Evolutionary conservation across 1,284 basidiomycete species (phyloP).

Genomic region (Heterobasidion annosum): DNA sequence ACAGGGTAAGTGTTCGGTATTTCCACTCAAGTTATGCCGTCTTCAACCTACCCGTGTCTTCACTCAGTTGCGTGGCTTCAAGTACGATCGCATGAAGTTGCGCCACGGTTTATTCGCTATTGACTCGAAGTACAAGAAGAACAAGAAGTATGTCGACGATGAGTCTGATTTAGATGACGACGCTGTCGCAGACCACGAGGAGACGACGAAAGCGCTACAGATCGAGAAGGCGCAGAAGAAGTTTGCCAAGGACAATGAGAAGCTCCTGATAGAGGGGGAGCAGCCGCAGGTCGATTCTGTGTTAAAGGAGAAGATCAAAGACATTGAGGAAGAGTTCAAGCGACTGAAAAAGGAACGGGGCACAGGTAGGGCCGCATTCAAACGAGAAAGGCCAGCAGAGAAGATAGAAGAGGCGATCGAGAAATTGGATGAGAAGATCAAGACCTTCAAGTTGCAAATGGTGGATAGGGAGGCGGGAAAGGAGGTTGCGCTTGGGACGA

Average conservation of each 20-base stretch:
- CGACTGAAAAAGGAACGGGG: conserved; percentile 78
- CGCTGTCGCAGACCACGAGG: conserved; percentile 80
- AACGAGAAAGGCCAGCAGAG: conserved; percentile 56
- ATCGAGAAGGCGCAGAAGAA: conserved; percentile 85
- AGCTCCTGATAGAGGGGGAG: conserved; percentile 66
- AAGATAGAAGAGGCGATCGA: conserved; percentile 71
- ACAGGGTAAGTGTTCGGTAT: conserved; percentile 56
- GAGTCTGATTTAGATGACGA: conserved; percentile 95
- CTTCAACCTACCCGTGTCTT: conserved; percentile 4
- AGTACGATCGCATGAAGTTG: conserved; percentile 92
- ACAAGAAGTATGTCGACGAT: conserved; percentile 67
- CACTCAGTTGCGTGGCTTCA: conserved; percentile 61
- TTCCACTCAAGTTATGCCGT: background rate
- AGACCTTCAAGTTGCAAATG: conserved; percentile 78
- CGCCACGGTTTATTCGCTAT: conserved; percentile 72
- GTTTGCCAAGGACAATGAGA: conserved; percentile 84
- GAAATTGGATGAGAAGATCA: conserved; percentile 77
- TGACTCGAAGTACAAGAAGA: conserved; percentile 78
- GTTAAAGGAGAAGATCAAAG: conserved; percentile 56
- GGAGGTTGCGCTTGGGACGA: conserved; percentile 87
- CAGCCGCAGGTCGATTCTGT: conserved; percentile 50
- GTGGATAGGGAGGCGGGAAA: conserved; percentile 89
- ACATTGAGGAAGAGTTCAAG: conserved; percentile 73
- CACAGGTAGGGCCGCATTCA: conserved; percentile 58
- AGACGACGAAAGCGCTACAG: conserved; percentile 70